Evolutionary conservation across 1,139 yeast genomes (phyloP), one percentile per base, ranked within the genome.

Genomic region (Candida sp.): DNA sequence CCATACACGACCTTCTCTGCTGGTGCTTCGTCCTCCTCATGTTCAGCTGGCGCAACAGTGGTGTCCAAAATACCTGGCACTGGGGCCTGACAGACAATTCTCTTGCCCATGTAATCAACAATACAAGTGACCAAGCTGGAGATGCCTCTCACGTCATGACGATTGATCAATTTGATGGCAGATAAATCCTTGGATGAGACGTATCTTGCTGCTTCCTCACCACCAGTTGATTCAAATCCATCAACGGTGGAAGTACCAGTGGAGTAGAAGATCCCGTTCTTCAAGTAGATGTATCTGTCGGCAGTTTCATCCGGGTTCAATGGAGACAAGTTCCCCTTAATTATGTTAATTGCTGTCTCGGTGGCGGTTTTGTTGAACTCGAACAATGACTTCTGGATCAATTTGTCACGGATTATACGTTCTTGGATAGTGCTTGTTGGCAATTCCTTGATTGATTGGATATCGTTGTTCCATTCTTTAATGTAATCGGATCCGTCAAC

Each of bases 31-130:
- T 61, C 65, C 7, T 62, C 72, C 61, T 46, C 70, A 2, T 28
- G 31, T 22, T 62, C 66, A 4, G 60, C 72, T 42, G 69, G 69
- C 50, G 72, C 69, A 7, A 59, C 59, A 22, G 70, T 63, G 50
- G 80, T 81, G 51, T 82, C 78, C 71, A 93, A 88, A 54, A 93
- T 84, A 54, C 99, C 99, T n/a, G 99, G 99, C 46, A 94, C 96
- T 26, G 98, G 97, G n/a, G 97, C 90, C 74, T 94, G 99, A 66
- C 96, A 92, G 42, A 93, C 81, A 41, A 93, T 77, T 68, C 98
- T 83, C 62, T 84, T 87, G 55, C 99, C 99, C 68, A 89, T 84
- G 70, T 83, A 93, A 68, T 94, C 98, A 51, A 94, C 91, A 54
- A 93, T 81, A 44, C 93, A 81, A 6, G 98, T 90, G 58, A 90